These are phyloP conservation scores for Cupressus sempervirens DNA, from an alignment of 75 land plant genomes.

Conservation along the genomic window DNA sequence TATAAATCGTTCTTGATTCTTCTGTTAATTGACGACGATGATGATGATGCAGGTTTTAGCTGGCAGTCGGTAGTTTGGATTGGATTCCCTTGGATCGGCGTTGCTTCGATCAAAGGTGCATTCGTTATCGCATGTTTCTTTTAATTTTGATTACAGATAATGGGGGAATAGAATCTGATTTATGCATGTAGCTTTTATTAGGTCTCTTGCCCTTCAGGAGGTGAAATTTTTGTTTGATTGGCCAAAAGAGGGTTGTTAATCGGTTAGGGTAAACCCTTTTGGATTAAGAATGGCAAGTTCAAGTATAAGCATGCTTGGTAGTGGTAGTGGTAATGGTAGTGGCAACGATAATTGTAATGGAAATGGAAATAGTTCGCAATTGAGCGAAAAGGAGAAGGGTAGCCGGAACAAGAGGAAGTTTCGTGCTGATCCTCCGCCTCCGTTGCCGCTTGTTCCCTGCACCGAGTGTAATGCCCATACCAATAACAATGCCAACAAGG, in stretches of 20 bases:
- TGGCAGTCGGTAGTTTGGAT: not conserved
- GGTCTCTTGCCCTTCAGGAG: not conserved
- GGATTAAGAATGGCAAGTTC: constrained; percentile 3
- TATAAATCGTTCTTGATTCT: not conserved
- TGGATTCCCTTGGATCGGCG: not conserved
- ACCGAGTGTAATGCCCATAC: constrained; percentile 21
- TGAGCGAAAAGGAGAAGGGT: constrained; percentile 39
- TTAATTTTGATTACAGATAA: not conserved
- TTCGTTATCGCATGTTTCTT: not conserved
- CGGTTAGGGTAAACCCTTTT: not conserved
- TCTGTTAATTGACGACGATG: not conserved
- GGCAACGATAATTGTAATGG: not conserved
- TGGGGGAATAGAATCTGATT: not conserved
- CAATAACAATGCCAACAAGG: not conserved
- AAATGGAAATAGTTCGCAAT: not conserved
- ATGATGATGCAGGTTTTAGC: not conserved
- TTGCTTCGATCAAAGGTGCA: constrained; percentile 9
- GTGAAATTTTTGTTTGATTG: not conserved
- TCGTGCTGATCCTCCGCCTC: constrained; percentile 55
- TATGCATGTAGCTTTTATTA: not conserved
- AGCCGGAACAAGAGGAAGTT: constrained; percentile 82
- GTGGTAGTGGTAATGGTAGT: not conserved
- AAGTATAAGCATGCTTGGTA: constrained; percentile 6
- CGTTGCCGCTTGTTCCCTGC: constrained; percentile 20
- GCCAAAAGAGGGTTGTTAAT: not conserved